Base-by-base conservation (phyloP, 163 green algal species). In the Picocystis sp. region DNA sequence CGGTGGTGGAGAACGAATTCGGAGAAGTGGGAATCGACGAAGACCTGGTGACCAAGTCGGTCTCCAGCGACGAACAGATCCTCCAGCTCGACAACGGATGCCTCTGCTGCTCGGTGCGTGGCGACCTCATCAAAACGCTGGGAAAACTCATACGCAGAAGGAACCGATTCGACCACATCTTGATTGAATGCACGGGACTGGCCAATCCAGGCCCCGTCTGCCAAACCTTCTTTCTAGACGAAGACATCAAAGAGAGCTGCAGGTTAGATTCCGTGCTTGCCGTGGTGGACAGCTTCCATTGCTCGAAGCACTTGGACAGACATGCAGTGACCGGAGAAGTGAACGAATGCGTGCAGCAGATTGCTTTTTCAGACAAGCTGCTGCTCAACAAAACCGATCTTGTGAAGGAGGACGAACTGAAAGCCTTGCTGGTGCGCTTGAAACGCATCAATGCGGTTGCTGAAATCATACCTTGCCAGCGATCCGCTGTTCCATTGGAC, bases 311-410 rank as follows among this genome's bases (percentile, higher is more conserved):
- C 62, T n/a, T 85, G 22, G 41, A 65, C 45, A 25, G 41, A 1
- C 22, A 50, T 50, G 22, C 22, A 25, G 50, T 56, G 25, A 47
- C 59, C 1, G 64, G 66, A 25, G 74, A 65, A 9, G 67, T 87
- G 41, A 94, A 95, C 63, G 87, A 95, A 66, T 81, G 82, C n/a
- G 57, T 89, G 29, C 57, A 88, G 66, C 86, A 97, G 63, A 76
- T 94, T 43, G 50, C 57, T 21, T 70, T 66, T 47, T 52, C 57
- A 11, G 88, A 97, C 61, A 70, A 86, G 8, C 86, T 97, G 35
- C 45, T 97, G 5, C 72, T 97, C 1, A 97, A 97, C 76, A 97
- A 97, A 56, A 80, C 72, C 2, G 87, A 97, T 55, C 68, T 95
- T 48, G 79, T 95, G 33, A 58, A 29, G 2, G 43, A 62, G 1